Conservation (phyloP, 257 asterid genomes). For the Solanum sitiens region DNA sequence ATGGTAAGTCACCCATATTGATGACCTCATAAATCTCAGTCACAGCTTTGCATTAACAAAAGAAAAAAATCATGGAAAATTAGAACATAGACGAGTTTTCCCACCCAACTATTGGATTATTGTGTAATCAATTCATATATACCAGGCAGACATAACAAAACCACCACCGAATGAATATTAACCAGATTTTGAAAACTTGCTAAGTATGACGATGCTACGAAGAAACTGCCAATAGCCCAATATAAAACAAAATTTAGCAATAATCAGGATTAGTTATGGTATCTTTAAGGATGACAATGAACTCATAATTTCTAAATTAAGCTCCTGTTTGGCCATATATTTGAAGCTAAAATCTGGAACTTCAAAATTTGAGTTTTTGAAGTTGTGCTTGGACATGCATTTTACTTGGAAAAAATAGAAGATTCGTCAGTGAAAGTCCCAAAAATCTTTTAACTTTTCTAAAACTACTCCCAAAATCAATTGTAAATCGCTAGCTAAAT, state of each 20-base stretch:
- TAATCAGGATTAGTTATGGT: not conserved
- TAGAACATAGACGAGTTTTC: not conserved
- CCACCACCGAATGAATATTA: not conserved
- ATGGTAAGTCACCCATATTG: conserved; percentile 11
- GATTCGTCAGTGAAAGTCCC: not conserved
- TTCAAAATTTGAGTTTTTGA: not conserved
- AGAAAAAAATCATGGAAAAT: not conserved
- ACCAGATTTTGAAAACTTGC: not conserved
- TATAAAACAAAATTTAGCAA: not conserved
- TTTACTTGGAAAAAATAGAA: not conserved
- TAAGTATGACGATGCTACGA: not conserved
- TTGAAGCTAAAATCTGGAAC: not conserved
- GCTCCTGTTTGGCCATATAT: not conserved
- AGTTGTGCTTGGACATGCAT: not conserved
- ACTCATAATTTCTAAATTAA: not conserved
- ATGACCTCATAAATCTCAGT: not conserved
- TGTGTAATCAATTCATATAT: not conserved
- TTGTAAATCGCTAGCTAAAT: too few relatives aligned
- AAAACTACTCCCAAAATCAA: too few relatives aligned
- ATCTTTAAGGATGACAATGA: not conserved
- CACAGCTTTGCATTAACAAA: not conserved
- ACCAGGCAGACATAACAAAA: not conserved
- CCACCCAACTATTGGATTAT: not conserved
- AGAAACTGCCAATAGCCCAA: not conserved
- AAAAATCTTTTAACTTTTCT: not conserved